Percentiles rank a stretch among this genome's conserved stretches.
Evolutionary conservation across 805 yeast genomes (phyloP).

Genomic region (Candida arabinofermentans): DNA sequence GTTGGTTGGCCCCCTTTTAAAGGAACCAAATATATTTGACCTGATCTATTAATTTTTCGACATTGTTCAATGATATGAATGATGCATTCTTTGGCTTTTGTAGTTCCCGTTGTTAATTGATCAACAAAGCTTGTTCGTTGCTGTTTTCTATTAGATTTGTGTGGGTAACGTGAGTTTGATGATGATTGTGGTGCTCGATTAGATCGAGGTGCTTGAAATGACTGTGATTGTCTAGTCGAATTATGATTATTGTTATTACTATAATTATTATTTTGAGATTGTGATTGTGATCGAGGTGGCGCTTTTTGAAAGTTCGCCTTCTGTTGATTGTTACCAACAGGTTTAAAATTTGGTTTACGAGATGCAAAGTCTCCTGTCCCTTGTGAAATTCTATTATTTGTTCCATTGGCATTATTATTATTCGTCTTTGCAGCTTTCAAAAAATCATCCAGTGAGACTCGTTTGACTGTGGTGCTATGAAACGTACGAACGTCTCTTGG

Average conservation of each 20-base stretch:
- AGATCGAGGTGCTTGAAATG: too few relatives aligned
- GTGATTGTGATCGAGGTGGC: too few relatives aligned
- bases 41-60: constrained; percentile 12
- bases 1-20: constrained; percentile 12
- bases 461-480: background rate
- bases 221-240: too few relatives aligned
- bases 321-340: too few relatives aligned
- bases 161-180: too few relatives aligned
- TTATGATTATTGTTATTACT: too few relatives aligned
- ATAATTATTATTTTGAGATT: too few relatives aligned
- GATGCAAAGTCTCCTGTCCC: too few relatives aligned
- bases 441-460: background rate
- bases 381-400: background rate
- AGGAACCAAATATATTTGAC: constrained; percentile 18
- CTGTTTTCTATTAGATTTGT: too few relatives aligned
- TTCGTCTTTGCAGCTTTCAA: background rate
- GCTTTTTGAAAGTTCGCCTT: too few relatives aligned
- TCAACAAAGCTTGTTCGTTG: constrained; percentile 1
- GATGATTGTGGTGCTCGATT: background rate
- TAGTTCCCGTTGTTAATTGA: constrained; percentile 21
- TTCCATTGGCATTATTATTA: background rate
- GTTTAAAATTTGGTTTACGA: too few relatives aligned
- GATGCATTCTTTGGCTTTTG: constrained; percentile 26
- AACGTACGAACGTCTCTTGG: too few relatives aligned
- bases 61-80: constrained; percentile 18